A percentile compares a stretch with the other conserved stretches of the same genome.
Conservation (phyloP, 352 stramenopile genomes). For the Globisporangium okanoganense region DNA sequence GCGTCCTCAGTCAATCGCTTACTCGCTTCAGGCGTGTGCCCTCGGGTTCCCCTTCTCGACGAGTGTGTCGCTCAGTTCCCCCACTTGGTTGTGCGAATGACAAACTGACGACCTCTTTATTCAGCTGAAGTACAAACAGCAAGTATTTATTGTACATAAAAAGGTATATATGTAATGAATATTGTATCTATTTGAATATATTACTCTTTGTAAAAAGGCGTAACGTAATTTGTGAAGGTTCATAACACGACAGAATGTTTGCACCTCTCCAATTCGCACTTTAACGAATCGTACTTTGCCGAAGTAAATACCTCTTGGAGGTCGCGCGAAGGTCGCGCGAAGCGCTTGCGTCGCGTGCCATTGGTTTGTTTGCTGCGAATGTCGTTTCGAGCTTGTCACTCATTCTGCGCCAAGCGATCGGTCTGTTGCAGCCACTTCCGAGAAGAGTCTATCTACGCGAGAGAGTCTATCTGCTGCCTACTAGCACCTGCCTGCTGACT, state of each 20-base stretch:
- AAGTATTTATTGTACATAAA: not conserved
- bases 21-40: not conserved
- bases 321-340: constrained; percentile 39
- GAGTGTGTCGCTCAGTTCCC: not conserved
- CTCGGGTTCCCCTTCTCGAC: not conserved
- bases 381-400: constrained; percentile 13
- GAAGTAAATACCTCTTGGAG: not conserved
- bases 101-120: not conserved
- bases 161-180: no score
- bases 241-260: not conserved
- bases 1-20: not conserved
- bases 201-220: not conserved
- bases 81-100: not conserved
- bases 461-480: not conserved
- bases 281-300: constrained; percentile 12
- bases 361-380: constrained; percentile 29
- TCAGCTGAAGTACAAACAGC: not conserved
- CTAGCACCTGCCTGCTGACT: not conserved
- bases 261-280: not conserved
- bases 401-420: constrained; percentile 13
- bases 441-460: constrained; percentile 4
- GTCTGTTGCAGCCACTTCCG: not conserved
- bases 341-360: constrained; percentile 24
- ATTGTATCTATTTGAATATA: no score
- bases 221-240: not conserved